Evolutionary conservation across 495 filamentous ascomycete genomes (phyloP).

Genomic region (Poronia punctata): DNA sequence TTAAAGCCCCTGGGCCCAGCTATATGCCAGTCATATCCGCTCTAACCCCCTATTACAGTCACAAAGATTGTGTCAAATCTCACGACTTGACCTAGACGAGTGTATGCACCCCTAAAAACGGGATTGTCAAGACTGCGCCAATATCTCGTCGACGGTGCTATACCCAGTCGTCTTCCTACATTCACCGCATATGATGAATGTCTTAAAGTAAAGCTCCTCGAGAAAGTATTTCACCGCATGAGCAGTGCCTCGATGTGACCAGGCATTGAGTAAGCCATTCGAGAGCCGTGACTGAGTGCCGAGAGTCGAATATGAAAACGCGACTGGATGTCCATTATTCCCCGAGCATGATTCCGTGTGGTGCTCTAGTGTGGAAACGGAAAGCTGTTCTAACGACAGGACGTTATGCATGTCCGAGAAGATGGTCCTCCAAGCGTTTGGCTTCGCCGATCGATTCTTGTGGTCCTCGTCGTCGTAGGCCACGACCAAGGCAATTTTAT

Average conservation of each 20-base stretch:
- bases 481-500: constrained; percentile 11
- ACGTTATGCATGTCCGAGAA: constrained; percentile 11
- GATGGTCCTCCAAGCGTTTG: constrained; percentile 19
- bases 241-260: constrained; percentile 10
- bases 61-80: background rate
- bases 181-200: constrained; percentile 13
- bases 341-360: constrained; percentile 12
- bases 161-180: constrained; percentile 18
- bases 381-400: constrained; percentile 10
- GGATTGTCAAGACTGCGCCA: background rate
- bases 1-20: too few relatives aligned
- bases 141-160: constrained; percentile 12
- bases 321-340: constrained; percentile 14
- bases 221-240: constrained; percentile 13
- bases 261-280: constrained; percentile 10
- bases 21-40: too few relatives aligned
- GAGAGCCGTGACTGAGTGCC: constrained; percentile 12
- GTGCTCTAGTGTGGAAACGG: constrained; percentile 10
- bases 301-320: constrained; percentile 14
- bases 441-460: constrained; percentile 10
- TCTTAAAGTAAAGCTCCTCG: constrained; percentile 15
- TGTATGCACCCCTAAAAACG: background rate
- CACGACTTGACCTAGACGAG: background rate
- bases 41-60: background rate
- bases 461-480: constrained; percentile 16